Conservation (phyloP, 1,284 basidiomycete genomes). For the Tremellales sp. region DNA sequence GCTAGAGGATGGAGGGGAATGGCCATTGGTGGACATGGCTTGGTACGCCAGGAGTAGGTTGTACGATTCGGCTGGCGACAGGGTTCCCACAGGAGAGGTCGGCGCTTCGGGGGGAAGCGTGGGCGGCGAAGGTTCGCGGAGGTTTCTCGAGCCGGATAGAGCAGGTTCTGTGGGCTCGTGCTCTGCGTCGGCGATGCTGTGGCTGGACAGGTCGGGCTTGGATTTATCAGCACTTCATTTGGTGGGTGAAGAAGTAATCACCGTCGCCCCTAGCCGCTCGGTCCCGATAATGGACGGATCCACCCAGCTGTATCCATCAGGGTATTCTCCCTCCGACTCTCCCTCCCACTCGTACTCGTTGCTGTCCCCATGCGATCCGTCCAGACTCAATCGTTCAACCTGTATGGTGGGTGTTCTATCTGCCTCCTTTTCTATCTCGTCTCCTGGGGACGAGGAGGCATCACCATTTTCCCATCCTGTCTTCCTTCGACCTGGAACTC, state of each 20-base stretch:
- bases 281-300: constrained; percentile 27
- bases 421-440: not conserved
- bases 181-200: not conserved
- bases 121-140: too few relatives aligned
- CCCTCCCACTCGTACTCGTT: constrained; percentile 22
- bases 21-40: constrained; percentile 13
- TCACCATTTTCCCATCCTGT: not conserved
- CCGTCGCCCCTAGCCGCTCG: constrained; percentile 15
- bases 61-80: constrained; percentile 24
- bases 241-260: constrained; percentile 10
- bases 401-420: not conserved
- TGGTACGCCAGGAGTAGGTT: constrained; percentile 33
- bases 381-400: not conserved
- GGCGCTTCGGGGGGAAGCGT: too few relatives aligned
- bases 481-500: constrained; percentile 9
- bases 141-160: too few relatives aligned
- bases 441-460: not conserved
- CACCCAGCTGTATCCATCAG: constrained; percentile 31
- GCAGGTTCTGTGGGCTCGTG: constrained; percentile 1
- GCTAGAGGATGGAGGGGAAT: constrained; percentile 1
- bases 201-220: constrained; percentile 1
- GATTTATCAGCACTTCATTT: too few relatives aligned
- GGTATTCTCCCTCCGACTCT: constrained; percentile 23
- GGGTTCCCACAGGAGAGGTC: too few relatives aligned
- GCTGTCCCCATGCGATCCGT: not conserved